Conservation (phyloP, 345 rosid species). For the Linum trigynum region DNA sequence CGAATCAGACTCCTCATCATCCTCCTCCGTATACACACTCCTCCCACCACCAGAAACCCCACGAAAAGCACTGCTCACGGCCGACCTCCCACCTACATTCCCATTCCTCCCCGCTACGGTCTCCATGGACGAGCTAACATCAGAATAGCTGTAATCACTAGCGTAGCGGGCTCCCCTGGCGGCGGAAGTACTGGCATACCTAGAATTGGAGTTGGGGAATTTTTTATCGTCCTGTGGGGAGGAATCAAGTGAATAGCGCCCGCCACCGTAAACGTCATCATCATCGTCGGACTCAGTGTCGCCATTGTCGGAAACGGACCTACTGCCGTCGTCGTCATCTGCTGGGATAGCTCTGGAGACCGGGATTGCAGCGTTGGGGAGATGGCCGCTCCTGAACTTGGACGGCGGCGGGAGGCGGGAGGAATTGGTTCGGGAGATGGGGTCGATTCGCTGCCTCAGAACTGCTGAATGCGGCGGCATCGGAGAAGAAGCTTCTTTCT, state of each 20-base stretch:
- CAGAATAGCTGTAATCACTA: constrained; percentile 50
- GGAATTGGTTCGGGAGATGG: not conserved
- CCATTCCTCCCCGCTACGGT: constrained; percentile 36
- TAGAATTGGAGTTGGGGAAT: constrained; percentile 16
- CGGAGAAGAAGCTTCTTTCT: constrained; percentile 6
- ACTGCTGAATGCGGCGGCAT: not conserved
- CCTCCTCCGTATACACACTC: constrained; percentile 42
- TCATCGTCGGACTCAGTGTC: constrained; percentile 32
- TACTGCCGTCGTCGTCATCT: not conserved
- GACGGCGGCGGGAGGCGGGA: constrained; percentile 9
- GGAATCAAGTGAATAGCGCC: constrained; percentile 49
- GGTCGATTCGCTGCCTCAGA: not conserved
- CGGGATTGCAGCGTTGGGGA: constrained; percentile 9
- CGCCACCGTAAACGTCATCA: constrained; percentile 37
- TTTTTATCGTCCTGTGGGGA: constrained; percentile 51
- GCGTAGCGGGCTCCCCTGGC: constrained; percentile 21
- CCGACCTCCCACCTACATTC: constrained; percentile 22
- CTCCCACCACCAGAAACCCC: constrained; percentile 10
- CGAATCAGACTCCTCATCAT: constrained; percentile 53
- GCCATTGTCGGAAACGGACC: too few relatives aligned
- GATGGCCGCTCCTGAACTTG: constrained; percentile 17
- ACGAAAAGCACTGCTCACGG: constrained; percentile 16
- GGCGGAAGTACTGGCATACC: not conserved
- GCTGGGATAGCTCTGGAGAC: constrained; percentile 5
- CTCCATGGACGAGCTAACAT: constrained; percentile 82